phyloP scores from a whole-genome alignment of 192 early-diverging fungal genomes.

The Podila epigama region DNA sequence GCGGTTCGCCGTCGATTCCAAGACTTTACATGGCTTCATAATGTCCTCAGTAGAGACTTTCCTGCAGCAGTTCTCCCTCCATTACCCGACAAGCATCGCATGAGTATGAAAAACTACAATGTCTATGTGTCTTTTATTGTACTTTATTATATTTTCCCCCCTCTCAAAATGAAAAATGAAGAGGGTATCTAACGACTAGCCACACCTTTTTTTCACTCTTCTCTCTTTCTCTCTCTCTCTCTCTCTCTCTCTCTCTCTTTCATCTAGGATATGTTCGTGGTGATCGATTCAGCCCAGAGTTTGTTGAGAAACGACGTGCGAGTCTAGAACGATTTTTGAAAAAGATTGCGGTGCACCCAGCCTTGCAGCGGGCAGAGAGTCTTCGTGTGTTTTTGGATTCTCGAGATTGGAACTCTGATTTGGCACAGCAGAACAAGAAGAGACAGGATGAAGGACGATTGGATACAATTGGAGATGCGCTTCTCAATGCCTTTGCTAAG shows the following conservation, averaged over 20 bases:
- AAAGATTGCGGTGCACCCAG: constrained; percentile 83
- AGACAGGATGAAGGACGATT: constrained; percentile 65
- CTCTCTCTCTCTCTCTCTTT: background rate
- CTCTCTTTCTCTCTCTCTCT: background rate
- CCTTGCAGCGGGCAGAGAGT: constrained; percentile 72
- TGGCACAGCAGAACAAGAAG: constrained; percentile 54
- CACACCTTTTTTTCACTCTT: background rate
- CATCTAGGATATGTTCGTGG: constrained; percentile 90
- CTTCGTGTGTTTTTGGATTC: constrained; percentile 86
- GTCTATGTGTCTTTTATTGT: background rate
- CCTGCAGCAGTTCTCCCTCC: constrained; percentile 87
- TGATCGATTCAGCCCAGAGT: constrained; percentile 91
- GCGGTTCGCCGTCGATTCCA: constrained; percentile 90
- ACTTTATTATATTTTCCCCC: background rate
- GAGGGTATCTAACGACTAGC: too few relatives aligned
- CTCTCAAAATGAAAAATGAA: too few relatives aligned
- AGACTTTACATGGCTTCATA: constrained; percentile 93
- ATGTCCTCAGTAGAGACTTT: constrained; percentile 74
- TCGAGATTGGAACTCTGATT: constrained; percentile 68
- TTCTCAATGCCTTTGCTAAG: constrained; percentile 91
- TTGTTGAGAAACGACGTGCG: constrained; percentile 81
- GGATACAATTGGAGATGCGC: constrained; percentile 83
- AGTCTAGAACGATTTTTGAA: constrained; percentile 88
- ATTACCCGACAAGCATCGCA: constrained; percentile 89
- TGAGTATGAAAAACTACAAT: constrained; percentile 61